phyloP scores from a whole-genome alignment of 1,284 basidiomycete species.

The Vanrija humicola region DNA sequence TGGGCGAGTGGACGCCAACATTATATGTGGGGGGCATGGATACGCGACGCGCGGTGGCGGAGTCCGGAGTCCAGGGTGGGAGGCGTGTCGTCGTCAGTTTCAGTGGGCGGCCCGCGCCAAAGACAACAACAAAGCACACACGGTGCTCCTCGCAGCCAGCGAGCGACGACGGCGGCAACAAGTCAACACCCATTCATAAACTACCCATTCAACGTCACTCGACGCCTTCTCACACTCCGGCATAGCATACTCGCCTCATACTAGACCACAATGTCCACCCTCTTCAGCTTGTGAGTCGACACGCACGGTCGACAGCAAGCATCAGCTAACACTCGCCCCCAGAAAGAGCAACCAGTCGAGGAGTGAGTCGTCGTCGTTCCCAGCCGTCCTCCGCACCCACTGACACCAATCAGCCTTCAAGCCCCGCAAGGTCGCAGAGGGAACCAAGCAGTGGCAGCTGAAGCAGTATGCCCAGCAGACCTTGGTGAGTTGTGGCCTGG shows the following conservation, averaged over 20 bases:
- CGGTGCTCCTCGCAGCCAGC: too few relatives aligned
- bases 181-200: background rate
- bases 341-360: conserved; percentile 41
- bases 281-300: conserved; percentile 39
- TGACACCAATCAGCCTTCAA: conserved; percentile 64
- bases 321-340: conserved; percentile 18
- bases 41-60: too few relatives aligned
- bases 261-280: conserved; percentile 30
- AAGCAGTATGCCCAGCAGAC: conserved; percentile 97
- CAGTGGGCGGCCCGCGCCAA: background rate
- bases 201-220: background rate
- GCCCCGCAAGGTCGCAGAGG: conserved; percentile 91
- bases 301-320: background rate
- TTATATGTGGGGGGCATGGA: background rate
- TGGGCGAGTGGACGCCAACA: background rate
- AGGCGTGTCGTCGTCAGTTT: too few relatives aligned
- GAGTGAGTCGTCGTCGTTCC: conserved; percentile 23
- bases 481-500: conserved; percentile 55
- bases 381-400: background rate
- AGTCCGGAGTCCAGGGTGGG: too few relatives aligned
- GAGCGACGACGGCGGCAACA: background rate
- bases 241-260: background rate
- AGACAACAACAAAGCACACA: background rate
- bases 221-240: background rate
- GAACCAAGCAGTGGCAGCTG: conserved; percentile 94